These are phyloP conservation scores for Alternaria sp. DNA, from an alignment of 2,329 filamentous ascomycete genomes.

Conservation along the genomic window DNA sequence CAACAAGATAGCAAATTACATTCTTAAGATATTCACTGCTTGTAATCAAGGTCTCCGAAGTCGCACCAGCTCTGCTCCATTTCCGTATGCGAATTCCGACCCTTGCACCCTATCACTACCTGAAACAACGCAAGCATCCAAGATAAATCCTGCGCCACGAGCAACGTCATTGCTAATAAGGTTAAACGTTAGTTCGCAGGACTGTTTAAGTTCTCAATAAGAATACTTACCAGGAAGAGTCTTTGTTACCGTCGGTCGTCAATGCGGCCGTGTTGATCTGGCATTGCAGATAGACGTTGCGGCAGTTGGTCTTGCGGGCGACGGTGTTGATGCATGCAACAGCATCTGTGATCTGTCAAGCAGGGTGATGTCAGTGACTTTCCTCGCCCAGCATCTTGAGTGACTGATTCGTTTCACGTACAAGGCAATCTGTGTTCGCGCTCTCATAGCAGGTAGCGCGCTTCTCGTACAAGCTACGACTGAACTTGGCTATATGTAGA, in stretches of 20 bases:
- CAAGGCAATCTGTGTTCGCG: conserved; percentile 15
- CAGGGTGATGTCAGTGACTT: conserved; percentile 12
- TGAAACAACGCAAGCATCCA: conserved; percentile 21
- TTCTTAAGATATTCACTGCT: neutral
- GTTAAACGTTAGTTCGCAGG: neutral
- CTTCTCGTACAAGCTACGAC: conserved; percentile 20
- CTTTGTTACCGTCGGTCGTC: conserved; percentile 16
- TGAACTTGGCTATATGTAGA: conserved; percentile 11
- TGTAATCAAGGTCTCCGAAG: conserved; percentile 13
- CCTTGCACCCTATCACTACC: conserved; percentile 19
- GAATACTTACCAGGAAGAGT: conserved; percentile 19
- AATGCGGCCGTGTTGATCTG: conserved; percentile 14
- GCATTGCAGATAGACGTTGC: conserved; percentile 16
- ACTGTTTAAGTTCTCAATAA: neutral
- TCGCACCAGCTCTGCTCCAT: conserved; percentile 18
- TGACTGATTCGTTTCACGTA: conserved; percentile 5
- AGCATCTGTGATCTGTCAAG: conserved; percentile 18
- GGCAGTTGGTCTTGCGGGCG: conserved; percentile 18
- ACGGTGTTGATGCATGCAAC: conserved; percentile 23
- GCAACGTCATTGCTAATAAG: conserved; percentile 21
- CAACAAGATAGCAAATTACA: neutral
- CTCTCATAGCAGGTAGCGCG: conserved; percentile 18
- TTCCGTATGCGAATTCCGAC: conserved; percentile 24
- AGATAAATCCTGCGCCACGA: conserved; percentile 20
- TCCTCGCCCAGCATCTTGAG: conserved; percentile 1